phyloP scores from a whole-genome alignment of 495 filamentous ascomycete genomes.

The Aspergillus funiculosus region DNA sequence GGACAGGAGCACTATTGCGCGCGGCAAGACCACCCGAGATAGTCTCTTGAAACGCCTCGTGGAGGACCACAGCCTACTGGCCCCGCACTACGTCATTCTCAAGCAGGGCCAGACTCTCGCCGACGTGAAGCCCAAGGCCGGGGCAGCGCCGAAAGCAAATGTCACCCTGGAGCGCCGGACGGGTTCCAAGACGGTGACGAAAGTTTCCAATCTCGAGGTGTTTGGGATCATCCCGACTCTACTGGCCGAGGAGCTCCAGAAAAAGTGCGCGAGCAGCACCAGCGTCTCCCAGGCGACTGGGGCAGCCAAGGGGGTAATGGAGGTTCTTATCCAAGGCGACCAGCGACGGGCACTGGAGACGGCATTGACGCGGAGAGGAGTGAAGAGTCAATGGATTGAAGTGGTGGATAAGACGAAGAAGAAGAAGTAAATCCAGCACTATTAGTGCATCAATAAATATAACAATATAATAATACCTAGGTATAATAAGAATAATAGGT shows the following conservation, averaged over 20 bases:
- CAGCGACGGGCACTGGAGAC: constrained; percentile 56
- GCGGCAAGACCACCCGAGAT: constrained; percentile 57
- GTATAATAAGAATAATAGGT: no score
- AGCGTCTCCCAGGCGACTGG: constrained; percentile 59
- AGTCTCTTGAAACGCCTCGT: constrained; percentile 55
- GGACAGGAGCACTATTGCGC: constrained; percentile 50
- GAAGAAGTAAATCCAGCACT: constrained; percentile 45
- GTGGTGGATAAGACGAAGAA: constrained; percentile 67
- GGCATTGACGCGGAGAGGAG: constrained; percentile 55
- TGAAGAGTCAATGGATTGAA: constrained; percentile 55
- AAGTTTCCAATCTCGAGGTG: constrained; percentile 55
- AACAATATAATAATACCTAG: not conserved
- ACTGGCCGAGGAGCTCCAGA: constrained; percentile 64
- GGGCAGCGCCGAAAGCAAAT: constrained; percentile 52
- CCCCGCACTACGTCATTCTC: constrained; percentile 50
- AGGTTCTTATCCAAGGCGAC: constrained; percentile 66
- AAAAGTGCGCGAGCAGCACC: constrained; percentile 64
- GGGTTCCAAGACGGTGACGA: constrained; percentile 66
- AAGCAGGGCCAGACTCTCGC: constrained; percentile 46
- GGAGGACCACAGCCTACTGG: constrained; percentile 45
- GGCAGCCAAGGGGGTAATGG: constrained; percentile 60
- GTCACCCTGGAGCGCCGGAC: constrained; percentile 58
- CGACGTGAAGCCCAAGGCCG: constrained; percentile 58
- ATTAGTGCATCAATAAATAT: not conserved
- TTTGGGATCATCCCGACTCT: constrained; percentile 56